phyloP scores from a whole-genome alignment of 257 asterid species.

The Coffea eugenioides region DNA sequence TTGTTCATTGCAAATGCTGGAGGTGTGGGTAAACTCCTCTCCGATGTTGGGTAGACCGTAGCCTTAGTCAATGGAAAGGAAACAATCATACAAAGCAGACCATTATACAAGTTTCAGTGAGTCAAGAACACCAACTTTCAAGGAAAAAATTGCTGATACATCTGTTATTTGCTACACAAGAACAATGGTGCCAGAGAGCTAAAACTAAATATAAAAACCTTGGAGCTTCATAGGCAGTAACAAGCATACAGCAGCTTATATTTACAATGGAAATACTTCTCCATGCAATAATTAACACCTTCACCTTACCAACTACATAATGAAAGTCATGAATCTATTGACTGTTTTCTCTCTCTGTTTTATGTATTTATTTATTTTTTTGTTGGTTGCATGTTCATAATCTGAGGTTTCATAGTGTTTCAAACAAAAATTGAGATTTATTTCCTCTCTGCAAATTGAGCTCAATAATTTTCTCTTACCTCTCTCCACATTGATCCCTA shows the following conservation, averaged over 20 bases:
- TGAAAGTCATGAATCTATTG: background rate
- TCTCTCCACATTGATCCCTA: background rate
- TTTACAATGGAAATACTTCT: background rate
- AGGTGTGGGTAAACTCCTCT: slow-evolving; percentile 85
- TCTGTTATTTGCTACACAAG: background rate
- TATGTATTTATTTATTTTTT: no score
- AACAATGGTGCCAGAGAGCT: background rate
- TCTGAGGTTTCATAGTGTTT: background rate
- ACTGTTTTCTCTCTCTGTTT: no score
- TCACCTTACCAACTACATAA: background rate
- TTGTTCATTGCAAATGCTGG: slow-evolving; percentile 77
- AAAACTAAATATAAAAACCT: background rate
- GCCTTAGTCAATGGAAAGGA: slow-evolving; percentile 45
- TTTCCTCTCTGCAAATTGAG: background rate
- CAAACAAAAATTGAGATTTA: background rate
- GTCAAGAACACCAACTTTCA: slow-evolving; percentile 13
- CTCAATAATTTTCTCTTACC: background rate
- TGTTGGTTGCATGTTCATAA: background rate
- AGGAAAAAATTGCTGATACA: background rate
- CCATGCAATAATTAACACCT: background rate
- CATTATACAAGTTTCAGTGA: slow-evolving; percentile 25
- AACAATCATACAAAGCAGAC: background rate
- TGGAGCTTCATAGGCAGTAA: background rate
- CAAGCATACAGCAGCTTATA: background rate
- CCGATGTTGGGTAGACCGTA: slow-evolving; percentile 55